phyloP scores from a whole-genome alignment of 2,329 filamentous ascomycete species.

The Rachicladosporium sp. region DNA sequence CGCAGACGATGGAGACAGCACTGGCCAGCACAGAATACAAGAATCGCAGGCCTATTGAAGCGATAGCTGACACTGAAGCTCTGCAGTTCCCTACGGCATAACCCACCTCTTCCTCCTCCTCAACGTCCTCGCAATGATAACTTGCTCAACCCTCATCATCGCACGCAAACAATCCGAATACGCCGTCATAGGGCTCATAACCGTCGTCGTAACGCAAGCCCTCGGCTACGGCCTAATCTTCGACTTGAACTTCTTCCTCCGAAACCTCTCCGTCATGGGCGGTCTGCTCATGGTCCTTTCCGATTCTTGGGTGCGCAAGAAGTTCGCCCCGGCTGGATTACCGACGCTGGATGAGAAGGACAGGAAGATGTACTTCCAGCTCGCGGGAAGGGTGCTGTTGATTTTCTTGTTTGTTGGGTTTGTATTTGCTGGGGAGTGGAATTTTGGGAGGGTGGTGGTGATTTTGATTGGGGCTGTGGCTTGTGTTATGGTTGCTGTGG shows the following conservation, averaged over 20 bases:
- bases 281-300: slow-evolving; percentile 96
- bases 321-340: slow-evolving; percentile 87
- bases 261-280: slow-evolving; percentile 94
- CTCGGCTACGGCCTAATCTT: slow-evolving; percentile 97
- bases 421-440: slow-evolving; percentile 90
- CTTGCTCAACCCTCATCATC: slow-evolving; percentile 78
- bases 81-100: slow-evolving; percentile 67
- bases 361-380: slow-evolving; percentile 99
- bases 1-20: too few relatives aligned
- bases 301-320: slow-evolving; percentile 96
- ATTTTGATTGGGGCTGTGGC: slow-evolving; percentile 76
- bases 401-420: slow-evolving; percentile 98
- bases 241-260: slow-evolving; percentile 98
- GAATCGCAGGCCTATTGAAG: too few relatives aligned
- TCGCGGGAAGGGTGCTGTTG: slow-evolving; percentile 84
- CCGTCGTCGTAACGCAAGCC: slow-evolving; percentile 82
- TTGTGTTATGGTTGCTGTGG: slow-evolving; percentile 96
- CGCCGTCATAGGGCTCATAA: slow-evolving; percentile 80
- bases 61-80: slow-evolving; percentile 3
- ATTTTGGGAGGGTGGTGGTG: slow-evolving; percentile 73
- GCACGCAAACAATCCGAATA: slow-evolving; percentile 85
- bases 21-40: too few relatives aligned
- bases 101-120: slow-evolving; percentile 85
- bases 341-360: slow-evolving; percentile 97
- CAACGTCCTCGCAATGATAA: slow-evolving; percentile 80